phyloP scores from a whole-genome alignment of 768 basidiomycete genomes.

The Tulasnella sp. region DNA sequence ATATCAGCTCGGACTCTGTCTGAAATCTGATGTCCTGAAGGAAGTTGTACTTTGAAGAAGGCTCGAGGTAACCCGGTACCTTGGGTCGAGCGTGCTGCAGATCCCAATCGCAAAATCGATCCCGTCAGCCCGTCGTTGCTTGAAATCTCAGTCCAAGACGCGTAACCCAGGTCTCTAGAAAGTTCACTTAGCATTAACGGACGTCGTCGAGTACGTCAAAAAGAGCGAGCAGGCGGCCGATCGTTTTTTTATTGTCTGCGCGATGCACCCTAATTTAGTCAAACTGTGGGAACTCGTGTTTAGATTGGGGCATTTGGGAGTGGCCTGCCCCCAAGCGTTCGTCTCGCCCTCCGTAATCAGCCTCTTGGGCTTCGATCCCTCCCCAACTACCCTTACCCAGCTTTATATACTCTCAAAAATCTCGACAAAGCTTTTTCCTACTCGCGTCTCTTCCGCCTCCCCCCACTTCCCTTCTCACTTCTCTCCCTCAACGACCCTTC shows the following conservation, averaged over 20 bases:
- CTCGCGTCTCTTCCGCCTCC: neutral
- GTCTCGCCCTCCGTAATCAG: constrained; percentile 6
- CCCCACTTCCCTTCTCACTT: neutral
- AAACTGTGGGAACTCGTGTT: neutral
- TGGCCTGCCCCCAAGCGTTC: neutral
- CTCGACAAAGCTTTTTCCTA: neutral
- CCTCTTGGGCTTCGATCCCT: constrained; percentile 2
- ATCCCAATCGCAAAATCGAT: neutral
- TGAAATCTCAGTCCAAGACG: neutral
- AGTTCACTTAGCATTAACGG: neutral
- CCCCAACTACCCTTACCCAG: neutral
- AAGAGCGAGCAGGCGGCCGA: neutral
- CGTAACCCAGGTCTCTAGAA: neutral
- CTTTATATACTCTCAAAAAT: neutral
- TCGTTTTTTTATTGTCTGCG: neutral
- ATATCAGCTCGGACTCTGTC: neutral
- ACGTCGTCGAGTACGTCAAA: neutral
- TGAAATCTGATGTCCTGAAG: neutral
- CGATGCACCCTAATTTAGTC: neutral
- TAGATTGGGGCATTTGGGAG: neutral
- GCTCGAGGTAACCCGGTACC: neutral
- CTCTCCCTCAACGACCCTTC: neutral
- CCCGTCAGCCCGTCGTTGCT: neutral
- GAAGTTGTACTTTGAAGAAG: neutral
- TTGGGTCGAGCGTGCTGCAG: neutral